Base-by-base conservation (phyloP, 306 rosid genomes). In the Pterocarpus macrocarpus region DNA sequence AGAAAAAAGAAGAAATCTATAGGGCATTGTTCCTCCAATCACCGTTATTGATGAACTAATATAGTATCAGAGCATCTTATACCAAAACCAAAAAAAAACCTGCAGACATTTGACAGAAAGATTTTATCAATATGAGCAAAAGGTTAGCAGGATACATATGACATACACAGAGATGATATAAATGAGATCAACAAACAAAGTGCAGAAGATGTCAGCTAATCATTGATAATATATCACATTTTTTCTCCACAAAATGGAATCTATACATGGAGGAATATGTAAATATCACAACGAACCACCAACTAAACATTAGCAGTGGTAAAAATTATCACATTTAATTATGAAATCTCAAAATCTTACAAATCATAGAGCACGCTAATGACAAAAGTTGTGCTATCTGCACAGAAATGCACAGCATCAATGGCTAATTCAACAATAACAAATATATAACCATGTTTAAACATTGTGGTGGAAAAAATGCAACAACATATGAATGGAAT, bases 11-110 rank as follows among this genome's bases (percentile, higher is more conserved):
- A 82, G 47, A 76, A 62, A 53, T 73, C 71, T 86, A 47, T 63
- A 58, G 68, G 68, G 63, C 78, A 49, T 81, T 79, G 83, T 69
- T 49, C 76, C 68, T 83, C 84, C 34, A 16, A 81, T 81, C 43
- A 75, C 78, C 86, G 80, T 81, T 59, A 47, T 67, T 56, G 41
- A n/a, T 69, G 44, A 76, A 14, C 43, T 57, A 65, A 49, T 32
- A 5, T 47, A 66, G 45, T 32, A 50, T 30, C 4, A 17, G 13
- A 44, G 83, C 43, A 57, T 5, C 59, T 72, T 14, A 63, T 71
- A 69, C 59, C 45, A 71, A 41, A 44, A 66, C 12, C 36, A 47
- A 75, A 7, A 52, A 7, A 53, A 84, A 69, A 82, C 84, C 84
- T 70, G 80, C 80, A 76, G 63, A 67, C 16, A 7, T 65, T 53